Evolutionary conservation across 2,329 filamentous ascomycete genomes (phyloP), one percentile per base, ranked within the genome.

Genomic region (Hypoxylon sp.): DNA sequence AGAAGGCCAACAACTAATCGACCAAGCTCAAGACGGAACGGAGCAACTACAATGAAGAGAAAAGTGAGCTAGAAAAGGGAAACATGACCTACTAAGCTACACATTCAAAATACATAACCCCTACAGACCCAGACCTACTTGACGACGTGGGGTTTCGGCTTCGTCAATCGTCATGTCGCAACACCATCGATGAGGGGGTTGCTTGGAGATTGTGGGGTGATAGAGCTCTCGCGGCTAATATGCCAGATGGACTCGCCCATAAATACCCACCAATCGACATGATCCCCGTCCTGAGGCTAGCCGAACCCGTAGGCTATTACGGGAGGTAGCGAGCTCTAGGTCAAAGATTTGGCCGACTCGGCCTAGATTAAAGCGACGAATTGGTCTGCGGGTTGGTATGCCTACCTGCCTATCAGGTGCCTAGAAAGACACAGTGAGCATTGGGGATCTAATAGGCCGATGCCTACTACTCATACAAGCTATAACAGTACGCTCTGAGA

Each of bases 151-250:
- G 58, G 58, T 61, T 47, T 6, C 42, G n/a, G 21, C 43, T 54
- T 59, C 55, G 26, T 55, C 31, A 49, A 21, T 63, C 48, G 41
- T 31, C 48, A 50, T 55, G 37, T 35, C 29, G 41, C 43, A 41
- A 61, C 43, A 41, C 20, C 21, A 20, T 38, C 15, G 45, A 60
- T 69, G 69, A 71, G 68, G 68, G 69, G 69, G 23, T 61, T 31
- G 35, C 43, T 55, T 37, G 52, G 52, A 58, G 51, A 35, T 61
- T 55, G 62, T 53, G 54, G 60, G 58, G 57, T 60, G 58, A 58
- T 63, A 58, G 66, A 65, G 58, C 48, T 64, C 59, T 69, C 56
- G 67, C 69, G 69, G 69, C 69, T 71, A 71, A 71, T 69, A 62
- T 70, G 52, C 47, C 48, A 63, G 55, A 66, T 58, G 63, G 64